A percentile compares a stretch with the other conserved stretches of the same genome.
These are phyloP conservation scores for Psilocybe cyanescens DNA, from an alignment of 768 basidiomycete genomes.

Conservation along the genomic window DNA sequence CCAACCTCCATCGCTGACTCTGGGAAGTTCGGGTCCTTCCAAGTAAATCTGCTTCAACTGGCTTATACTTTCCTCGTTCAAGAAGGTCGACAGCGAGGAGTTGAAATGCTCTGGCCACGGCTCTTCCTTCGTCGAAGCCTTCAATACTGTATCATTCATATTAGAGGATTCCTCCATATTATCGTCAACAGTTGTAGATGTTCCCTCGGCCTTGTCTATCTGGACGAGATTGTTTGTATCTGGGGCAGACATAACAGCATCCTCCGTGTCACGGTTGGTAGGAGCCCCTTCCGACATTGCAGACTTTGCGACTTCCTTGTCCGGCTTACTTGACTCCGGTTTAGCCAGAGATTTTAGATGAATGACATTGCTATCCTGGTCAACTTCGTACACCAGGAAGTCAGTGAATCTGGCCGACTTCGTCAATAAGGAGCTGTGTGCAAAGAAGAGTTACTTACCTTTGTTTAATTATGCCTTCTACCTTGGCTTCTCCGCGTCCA, in stretches of 20 bases:
- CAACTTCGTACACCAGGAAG: conserved; percentile 93
- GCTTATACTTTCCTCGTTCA: conserved; percentile 61
- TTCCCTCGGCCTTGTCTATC: neutral
- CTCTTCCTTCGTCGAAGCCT: conserved; percentile 31
- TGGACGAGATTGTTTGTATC: neutral
- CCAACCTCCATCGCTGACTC: conserved; percentile 80
- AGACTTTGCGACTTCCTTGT: conserved; percentile 21
- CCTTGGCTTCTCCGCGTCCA: conserved; percentile 64
- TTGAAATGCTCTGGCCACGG: conserved; percentile 73
- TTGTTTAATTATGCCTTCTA: conserved; percentile 96
- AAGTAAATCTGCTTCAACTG: conserved; percentile 75
- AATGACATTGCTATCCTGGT: conserved; percentile 77
- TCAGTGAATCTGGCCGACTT: conserved; percentile 80
- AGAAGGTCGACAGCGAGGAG: conserved; percentile 58
- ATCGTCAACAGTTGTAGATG: neutral
- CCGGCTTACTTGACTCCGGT: conserved; percentile 60
- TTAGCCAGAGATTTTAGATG: conserved; percentile 79
- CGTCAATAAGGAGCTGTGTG: neutral
- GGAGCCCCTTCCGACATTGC: neutral
- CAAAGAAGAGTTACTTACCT: conserved; percentile 52
- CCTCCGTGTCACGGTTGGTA: neutral
- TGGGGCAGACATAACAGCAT: conserved; percentile 4
- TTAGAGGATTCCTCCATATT: conserved; percentile 8
- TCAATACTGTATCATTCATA: conserved; percentile 2
- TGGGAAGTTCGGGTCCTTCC: conserved; percentile 81